phyloP scores from a whole-genome alignment of 257 asterid species.

The Agastache rugosa region DNA sequence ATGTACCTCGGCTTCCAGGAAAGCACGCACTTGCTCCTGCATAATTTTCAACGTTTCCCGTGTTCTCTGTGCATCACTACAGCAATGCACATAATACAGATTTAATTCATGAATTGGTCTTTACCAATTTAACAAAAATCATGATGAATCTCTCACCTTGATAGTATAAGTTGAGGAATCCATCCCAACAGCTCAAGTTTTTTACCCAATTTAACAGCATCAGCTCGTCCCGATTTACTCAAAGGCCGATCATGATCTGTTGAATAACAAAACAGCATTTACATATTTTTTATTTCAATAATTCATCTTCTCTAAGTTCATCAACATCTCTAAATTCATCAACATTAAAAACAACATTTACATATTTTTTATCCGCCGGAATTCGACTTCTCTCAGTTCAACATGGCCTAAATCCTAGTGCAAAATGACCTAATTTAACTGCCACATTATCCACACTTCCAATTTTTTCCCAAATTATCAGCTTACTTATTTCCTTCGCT shows the following conservation, averaged over 20 bases:
- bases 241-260: slow-evolving; percentile 97
- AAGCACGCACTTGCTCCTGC: slow-evolving; percentile 78
- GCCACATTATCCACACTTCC: slow-evolving; percentile 2
- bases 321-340: background rate
- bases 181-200: slow-evolving; percentile 86
- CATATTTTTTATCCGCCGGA: background rate
- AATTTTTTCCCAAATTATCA: background rate
- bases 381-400: background rate
- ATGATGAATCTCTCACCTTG: slow-evolving; percentile 55
- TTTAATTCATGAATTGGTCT: slow-evolving; percentile 3
- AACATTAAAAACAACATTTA: background rate
- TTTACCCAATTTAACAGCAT: slow-evolving; percentile 71
- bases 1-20: slow-evolving; percentile 80
- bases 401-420: background rate
- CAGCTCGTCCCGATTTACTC: slow-evolving; percentile 78
- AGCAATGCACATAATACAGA: slow-evolving; percentile 35
- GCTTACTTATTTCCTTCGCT: background rate
- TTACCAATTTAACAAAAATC: slow-evolving; percentile 11
- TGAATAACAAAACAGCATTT: slow-evolving; percentile 3
- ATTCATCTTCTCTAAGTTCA: background rate
- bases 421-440: slow-evolving; percentile 6
- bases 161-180: slow-evolving; percentile 87
- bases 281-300: slow-evolving; percentile 1
- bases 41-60: slow-evolving; percentile 81
- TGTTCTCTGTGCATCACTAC: slow-evolving; percentile 89